phyloP scores from a whole-genome alignment of 2,329 filamentous ascomycete species.

The Cladosporium colombiae region DNA sequence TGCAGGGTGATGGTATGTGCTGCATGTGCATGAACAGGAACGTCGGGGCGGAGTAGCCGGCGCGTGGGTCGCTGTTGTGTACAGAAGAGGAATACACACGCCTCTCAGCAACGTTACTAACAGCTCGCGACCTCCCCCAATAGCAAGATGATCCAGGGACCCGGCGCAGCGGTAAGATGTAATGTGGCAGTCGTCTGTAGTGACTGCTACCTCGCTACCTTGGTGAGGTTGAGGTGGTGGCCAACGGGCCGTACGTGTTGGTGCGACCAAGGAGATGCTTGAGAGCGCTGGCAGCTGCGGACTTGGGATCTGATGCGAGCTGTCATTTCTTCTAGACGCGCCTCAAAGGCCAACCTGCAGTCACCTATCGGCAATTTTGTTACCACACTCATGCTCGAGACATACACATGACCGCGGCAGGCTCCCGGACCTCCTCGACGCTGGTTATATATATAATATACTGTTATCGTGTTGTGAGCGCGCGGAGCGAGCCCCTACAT shows the following conservation, averaged over 20 bases:
- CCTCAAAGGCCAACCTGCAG: no score
- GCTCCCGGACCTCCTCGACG: no score
- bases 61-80: not conserved
- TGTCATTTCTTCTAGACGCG: no score
- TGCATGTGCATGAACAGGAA: not conserved
- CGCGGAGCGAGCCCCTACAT: no score
- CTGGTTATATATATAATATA: no score
- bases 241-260: not conserved
- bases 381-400: no score
- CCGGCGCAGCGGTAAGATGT: not conserved
- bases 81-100: not conserved
- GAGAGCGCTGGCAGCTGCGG: not conserved
- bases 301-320: no score
- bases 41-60: not conserved
- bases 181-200: no score
- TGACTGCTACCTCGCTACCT: no score
- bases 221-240: not conserved
- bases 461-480: no score
- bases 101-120: not conserved
- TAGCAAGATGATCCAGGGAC: not conserved
- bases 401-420: no score
- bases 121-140: not conserved
- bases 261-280: not conserved
- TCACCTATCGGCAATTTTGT: no score
- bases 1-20: constrained; percentile 1